Conservation (phyloP, 805 yeast genomes). For the Trichomonascus vanleenenianus region DNA sequence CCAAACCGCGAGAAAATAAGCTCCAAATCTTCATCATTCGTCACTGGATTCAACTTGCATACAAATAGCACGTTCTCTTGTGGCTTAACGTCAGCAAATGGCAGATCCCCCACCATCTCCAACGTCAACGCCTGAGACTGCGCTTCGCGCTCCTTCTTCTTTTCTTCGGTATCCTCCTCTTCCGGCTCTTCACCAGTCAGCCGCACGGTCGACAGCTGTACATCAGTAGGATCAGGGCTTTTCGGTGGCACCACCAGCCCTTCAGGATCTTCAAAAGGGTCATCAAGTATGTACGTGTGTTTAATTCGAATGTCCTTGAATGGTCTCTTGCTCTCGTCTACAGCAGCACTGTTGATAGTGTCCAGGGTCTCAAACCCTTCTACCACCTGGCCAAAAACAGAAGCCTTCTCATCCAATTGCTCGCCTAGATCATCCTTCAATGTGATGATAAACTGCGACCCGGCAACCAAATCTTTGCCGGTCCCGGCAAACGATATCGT, state of each 20-base stretch:
- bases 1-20: conserved; percentile 60
- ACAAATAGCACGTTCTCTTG: conserved; percentile 55
- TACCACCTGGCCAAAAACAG: conserved; percentile 41
- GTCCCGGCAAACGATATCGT: conserved; percentile 27
- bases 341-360: conserved; percentile 33
- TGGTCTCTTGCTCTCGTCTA: conserved; percentile 37
- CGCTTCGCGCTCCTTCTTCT: conserved; percentile 31
- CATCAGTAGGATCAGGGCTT: conserved; percentile 33
- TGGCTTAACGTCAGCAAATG: conserved; percentile 50
- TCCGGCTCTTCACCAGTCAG: conserved; percentile 21
- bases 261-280: conserved; percentile 42
- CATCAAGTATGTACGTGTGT: conserved; percentile 43
- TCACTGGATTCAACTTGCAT: conserved; percentile 55
- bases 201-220: conserved; percentile 30
- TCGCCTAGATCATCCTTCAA: conserved; percentile 25
- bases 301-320: conserved; percentile 44
- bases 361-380: conserved; percentile 44
- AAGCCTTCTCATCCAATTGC: conserved; percentile 22
- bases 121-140: conserved; percentile 51
- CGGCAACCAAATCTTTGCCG: conserved; percentile 15
- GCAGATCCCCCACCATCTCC: conserved; percentile 58
- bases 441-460: conserved; percentile 34
- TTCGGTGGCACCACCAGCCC: conserved; percentile 21
- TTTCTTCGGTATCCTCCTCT: conserved; percentile 20
- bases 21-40: conserved; percentile 48